Evolutionary conservation across 345 rosid genomes (phyloP), one percentile per base, ranked within the genome.

Genomic region (Eutrema heterophyllum): DNA sequence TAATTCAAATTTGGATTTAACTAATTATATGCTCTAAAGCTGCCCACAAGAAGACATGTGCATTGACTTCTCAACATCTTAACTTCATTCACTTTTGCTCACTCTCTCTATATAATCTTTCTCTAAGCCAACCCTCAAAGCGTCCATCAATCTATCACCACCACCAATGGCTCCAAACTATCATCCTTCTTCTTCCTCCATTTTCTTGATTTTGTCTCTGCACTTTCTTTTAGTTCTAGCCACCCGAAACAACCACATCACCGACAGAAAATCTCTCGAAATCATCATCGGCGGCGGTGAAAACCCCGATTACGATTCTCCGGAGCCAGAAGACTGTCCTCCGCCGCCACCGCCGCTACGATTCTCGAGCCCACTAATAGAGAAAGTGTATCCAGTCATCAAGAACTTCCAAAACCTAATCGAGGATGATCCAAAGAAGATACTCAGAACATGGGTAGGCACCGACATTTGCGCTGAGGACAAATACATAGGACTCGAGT

Each of bases 391-490:
- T 80, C 89, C 98, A 1, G 61, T 87, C 7, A 86, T 93, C 82
- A 96, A 93, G 63, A 81, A 78, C 0, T 90, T 93, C 52, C 90
- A 87, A 78, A 88, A 85, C 51, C 71, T 71, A 16, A 81, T 90
- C 81, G 84, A 93, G 39, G 80, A 83, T 0, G 97, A 93, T 64
- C 97, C 92, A 36, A 82, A 87, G 15, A 77, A 80, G 49, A 83
- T 90, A 80, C 86, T 93, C 48, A 73, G 75, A 45, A 83, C 96
- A 6, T 90, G 97, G 98, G 72, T 50, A 0, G 96, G 96, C 48
- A 77, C 87, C 5, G 86, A 90, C 48, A 74, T 92, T 26, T 88
- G 98, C 83, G 86, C 35, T 7, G 0, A 39, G 26, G 67, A 74
- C 18, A 74, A 64, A 5, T 90, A 93, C 81, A 80, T 55, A 65